These are phyloP conservation scores for Ambrosiella xylebori DNA, from an alignment of 2,329 filamentous ascomycete species.

Conservation along the genomic window DNA sequence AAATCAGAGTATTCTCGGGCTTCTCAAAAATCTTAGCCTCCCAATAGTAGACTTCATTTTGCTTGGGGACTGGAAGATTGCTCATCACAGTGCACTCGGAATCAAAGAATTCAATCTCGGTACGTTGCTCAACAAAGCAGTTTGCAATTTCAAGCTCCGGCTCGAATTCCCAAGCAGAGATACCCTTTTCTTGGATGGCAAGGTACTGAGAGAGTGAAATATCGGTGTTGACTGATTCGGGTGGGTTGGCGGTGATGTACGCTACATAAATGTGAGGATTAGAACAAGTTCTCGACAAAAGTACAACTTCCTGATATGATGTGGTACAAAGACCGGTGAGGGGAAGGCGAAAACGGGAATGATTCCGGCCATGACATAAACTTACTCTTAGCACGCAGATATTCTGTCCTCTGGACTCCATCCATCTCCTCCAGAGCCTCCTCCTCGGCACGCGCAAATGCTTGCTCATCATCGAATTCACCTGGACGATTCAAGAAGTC, in stretches of 20 bases:
- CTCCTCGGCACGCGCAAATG: conserved; percentile 81
- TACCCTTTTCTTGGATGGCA: conserved; percentile 96
- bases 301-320: neutral
- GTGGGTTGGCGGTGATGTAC: conserved; percentile 83
- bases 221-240: conserved; percentile 88
- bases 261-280: conserved; percentile 34
- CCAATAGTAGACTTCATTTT: conserved; percentile 99
- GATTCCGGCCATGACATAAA: neutral
- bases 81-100: conserved; percentile 94
- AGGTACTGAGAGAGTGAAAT: conserved; percentile 96
- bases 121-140: conserved; percentile 91
- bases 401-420: conserved; percentile 76
- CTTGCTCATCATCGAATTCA: conserved; percentile 95
- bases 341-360: neutral
- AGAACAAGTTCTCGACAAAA: neutral
- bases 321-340: neutral
- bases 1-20: conserved; percentile 70
- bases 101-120: conserved; percentile 97
- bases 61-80: conserved; percentile 91
- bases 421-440: conserved; percentile 93
- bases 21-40: conserved; percentile 98
- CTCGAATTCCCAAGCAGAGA: conserved; percentile 99
- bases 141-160: conserved; percentile 98
- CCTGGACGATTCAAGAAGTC: conserved; percentile 86
- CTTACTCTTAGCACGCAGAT: conserved; percentile 83